Percentiles rank a stretch among this genome's conserved stretches.
phyloP scores from a whole-genome alignment of 208 protist species.

The Acanthamoeba royreba region DNA sequence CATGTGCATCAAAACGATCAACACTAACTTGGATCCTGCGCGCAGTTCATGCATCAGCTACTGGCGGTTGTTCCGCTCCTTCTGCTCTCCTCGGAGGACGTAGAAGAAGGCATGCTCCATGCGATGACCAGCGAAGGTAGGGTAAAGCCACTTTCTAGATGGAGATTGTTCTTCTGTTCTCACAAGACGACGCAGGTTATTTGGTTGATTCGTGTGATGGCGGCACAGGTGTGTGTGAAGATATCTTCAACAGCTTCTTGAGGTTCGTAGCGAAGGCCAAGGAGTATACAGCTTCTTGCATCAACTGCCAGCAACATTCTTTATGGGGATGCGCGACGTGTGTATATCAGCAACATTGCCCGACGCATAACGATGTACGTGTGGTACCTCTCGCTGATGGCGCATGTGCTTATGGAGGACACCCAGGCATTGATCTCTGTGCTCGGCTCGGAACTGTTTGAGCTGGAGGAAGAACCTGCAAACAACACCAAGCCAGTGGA shows the following conservation, averaged over 20 bases:
- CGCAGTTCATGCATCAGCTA: background rate
- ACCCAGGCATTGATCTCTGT: background rate
- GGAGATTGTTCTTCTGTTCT: background rate
- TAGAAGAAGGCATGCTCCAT: background rate
- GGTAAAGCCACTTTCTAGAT: background rate
- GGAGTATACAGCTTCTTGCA: background rate
- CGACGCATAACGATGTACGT: background rate
- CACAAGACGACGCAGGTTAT: too few species aligned
- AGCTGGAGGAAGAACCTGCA: too few species aligned
- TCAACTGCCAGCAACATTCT: background rate
- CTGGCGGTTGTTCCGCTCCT: background rate
- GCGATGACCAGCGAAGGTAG: background rate
- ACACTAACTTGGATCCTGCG: background rate
- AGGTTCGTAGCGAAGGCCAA: background rate
- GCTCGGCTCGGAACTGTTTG: background rate
- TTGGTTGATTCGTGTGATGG: background rate
- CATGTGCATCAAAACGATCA: background rate
- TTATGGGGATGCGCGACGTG: background rate
- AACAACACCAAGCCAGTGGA: too few species aligned
- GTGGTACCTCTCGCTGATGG: background rate
- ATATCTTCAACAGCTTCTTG: background rate
- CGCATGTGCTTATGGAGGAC: too few species aligned
- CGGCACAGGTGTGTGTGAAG: background rate
- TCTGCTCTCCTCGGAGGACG: background rate
- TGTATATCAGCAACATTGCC: background rate